Evolutionary conservation across 1,139 yeast species (phyloP), one percentile per base, ranked within the genome.

Genomic region (Lodderomyces metapsilosis): DNA sequence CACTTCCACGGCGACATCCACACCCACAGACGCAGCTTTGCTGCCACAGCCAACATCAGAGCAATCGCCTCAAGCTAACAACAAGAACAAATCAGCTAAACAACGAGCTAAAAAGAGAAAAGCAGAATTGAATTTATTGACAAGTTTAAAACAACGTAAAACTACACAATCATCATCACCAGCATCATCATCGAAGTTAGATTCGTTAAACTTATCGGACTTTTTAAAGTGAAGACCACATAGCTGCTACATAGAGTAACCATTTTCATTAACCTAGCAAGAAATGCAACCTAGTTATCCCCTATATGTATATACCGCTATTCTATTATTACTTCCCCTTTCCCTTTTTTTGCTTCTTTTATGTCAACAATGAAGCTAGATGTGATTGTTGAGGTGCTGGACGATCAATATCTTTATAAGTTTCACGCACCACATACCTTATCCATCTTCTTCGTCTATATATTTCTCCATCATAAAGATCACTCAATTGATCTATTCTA

Each of bases 361-460:
- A 41, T 3, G 36, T 37, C 17, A 46, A 39, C 46, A 47, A 42
- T 13, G 40, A 30, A 15, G 47, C 38, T n/a, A 42, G 34, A 23
- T 41, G 42, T 5, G 45, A 38, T 33, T 38, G 39, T 8, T 34
- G 34, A 16, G 30, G 28, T 28, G 38, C 16, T 17, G 27, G 36
- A 34, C 34, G 36, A 36, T 42, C 44, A 33, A 42, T 39, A 35
- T 43, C 46, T 31, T 40, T 34, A 37, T 44, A 43, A 20, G 40
- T 42, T 38, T 41, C 44, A 12, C 50, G 16, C 17, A 34, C 30
- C 16, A 48, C 50, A 22, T 43, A 38, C 27, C 52, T 32, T 1
- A 70, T 60, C 84, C 84, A 78, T 55, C 82, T 65, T 52, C 84
- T 66, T 54, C 84, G 65, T 51, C 84, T 62, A 52, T 63, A 76